Evolutionary conservation across 768 basidiomycete species (phyloP).

Genomic region (Tricholoma matsutake): DNA sequence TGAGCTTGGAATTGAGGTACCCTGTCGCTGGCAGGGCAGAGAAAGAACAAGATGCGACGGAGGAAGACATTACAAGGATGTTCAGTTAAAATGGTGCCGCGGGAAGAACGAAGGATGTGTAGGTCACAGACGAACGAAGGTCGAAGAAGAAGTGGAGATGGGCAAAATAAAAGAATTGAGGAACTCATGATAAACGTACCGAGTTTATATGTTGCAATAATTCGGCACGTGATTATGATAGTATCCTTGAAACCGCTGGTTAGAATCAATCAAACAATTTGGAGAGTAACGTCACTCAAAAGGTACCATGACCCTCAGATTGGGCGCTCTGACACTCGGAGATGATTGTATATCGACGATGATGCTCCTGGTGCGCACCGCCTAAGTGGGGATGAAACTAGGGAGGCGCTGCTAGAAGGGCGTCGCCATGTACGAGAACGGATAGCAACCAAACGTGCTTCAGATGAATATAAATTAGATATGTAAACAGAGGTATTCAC

Average conservation of each 20-base stretch:
- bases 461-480: background rate
- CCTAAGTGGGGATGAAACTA: conserved; percentile 1
- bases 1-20: background rate
- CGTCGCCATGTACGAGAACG: background rate
- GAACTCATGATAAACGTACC: background rate
- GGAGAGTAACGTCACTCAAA: conserved; percentile 5
- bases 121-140: conserved; percentile 1
- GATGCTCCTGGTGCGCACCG: background rate
- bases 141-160: background rate
- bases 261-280: conserved; percentile 11
- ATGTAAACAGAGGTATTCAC: background rate
- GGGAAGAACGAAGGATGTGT: conserved; percentile 1
- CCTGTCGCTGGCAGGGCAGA: background rate
- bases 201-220: conserved; percentile 7
- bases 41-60: conserved; percentile 12
- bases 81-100: background rate
- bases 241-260: background rate
- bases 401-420: background rate
- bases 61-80: conserved; percentile 11
- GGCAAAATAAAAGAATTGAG: background rate
- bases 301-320: background rate
- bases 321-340: background rate
- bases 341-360: background rate
- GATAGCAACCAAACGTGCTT: conserved; percentile 7
- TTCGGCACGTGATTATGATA: conserved; percentile 7